Conservation (phyloP, 202 grass and related monocot genomes). For the Tripidium arundinaceum region DNA sequence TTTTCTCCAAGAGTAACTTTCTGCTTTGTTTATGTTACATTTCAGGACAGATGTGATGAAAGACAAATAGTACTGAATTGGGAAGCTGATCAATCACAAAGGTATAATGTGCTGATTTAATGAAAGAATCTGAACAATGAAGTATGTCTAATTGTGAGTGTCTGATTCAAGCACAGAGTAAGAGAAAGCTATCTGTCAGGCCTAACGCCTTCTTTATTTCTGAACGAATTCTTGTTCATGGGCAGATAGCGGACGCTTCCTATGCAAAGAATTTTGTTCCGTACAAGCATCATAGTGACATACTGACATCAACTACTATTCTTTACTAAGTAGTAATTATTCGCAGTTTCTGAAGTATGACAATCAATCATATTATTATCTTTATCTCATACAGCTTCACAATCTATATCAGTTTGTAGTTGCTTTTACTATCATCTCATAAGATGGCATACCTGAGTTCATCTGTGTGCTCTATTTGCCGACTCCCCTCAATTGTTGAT, state of each 20-base stretch:
- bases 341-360: neutral
- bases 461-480: conserved; percentile 73
- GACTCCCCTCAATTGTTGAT: conserved; percentile 83
- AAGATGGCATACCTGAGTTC: conserved; percentile 54
- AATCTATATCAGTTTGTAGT: neutral
- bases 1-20: neutral
- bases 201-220: neutral
- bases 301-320: neutral
- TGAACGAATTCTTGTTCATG: neutral
- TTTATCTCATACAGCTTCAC: neutral
- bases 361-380: neutral
- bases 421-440: neutral
- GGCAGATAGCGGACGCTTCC: neutral
- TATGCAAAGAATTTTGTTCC: neutral
- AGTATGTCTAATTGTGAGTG: too few relatives aligned
- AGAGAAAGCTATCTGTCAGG: neutral
- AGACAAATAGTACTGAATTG: too few relatives aligned
- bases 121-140: too few relatives aligned
- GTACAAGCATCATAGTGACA: neutral
- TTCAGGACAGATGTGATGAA: neutral
- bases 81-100: too few relatives aligned
- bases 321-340: neutral
- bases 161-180: too few relatives aligned
- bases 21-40: neutral
- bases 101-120: too few relatives aligned